Base-by-base conservation (phyloP, 352 stramenopile species). In the Blastocystis sp. region DNA sequence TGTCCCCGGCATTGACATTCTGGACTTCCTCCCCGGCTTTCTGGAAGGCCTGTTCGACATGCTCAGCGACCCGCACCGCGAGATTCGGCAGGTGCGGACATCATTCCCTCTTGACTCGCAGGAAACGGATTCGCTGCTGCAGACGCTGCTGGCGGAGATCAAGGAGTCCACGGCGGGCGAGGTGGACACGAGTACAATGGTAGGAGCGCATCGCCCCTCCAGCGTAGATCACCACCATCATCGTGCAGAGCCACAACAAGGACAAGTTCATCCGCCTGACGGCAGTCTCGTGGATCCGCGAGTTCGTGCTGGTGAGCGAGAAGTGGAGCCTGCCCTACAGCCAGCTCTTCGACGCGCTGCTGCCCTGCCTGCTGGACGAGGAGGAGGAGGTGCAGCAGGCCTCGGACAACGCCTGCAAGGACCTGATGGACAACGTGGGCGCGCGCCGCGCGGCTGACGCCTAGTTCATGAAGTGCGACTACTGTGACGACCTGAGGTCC, bases 21-120 rank as follows among this genome's bases (percentile, higher is more conserved):
- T 99, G 76, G 96, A 99, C 90, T 90, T 91, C 82, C 89, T 97
- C 7, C 93, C 93, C 2, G 96, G 99, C 78, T 99, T 99, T 91
- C 90, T 99, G 11, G 96, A 99, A 89, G 96, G 97, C 0, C 91
- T 99, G 23, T 98, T 99, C 88, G 98, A 99, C 90, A 99, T 99
- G 97, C 91, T 99, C 0, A 98, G 95, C 88, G 96, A 99, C 90
- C 95, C 93, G 2, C 99, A 99, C 90, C 91, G 95, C 34, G 96
- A 99, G 90, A 99, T 99, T 76, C 94, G 96, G 43, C 95, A 98
- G 43, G 74, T 84, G 21, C 10, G 40, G 89, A 95, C 94, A 7
- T 7, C 14, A 21, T 19, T 53, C 4, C 40, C 23, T 52, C 48
- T 4, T 41, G 7, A 11, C 40, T 7, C 48, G 1, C 69, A 84